Base-by-base conservation (phyloP, 169 alveolate genomes). In the Plasmodium gallinaceum region DNA sequence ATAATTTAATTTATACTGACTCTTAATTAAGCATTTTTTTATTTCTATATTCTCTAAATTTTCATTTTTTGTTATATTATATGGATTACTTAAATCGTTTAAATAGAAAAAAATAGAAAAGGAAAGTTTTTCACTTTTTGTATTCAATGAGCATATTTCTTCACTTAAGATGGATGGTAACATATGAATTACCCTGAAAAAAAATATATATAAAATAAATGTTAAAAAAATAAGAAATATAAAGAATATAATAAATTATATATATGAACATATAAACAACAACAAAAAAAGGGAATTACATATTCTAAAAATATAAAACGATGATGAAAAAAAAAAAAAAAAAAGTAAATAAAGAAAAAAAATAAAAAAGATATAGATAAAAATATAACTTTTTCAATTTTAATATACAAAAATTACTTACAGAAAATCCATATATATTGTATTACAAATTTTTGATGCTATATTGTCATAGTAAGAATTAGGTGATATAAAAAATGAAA, bases 381-480 rank as follows among this genome's bases (percentile, higher is more conserved):
- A 14, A 14, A 60, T 24, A 22, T 61, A 22, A 61, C 7, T 20
- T 68, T 24, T 52, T 68, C 54, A 51, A 18, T 22, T 68, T 43
- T 57, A 42, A 45, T 93, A 8, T 14, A 24, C 46, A 96, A 94
- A 65, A 95, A 94, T 70, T 96, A 96, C 66, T 95, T 80, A 83
- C 96, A 88, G 10, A 98, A 98, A 45, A 96, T 94, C 99, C 97
- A 97, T 16, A 98, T 92, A 95, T 16, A 93, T 92, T 0, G 98
- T 95, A 12, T 97, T 97, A 71, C 99, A 97, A 94, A 98, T 93
- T 83, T 95, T 96, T 24, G 98, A 95, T 0, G 99, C 99, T 74
- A 97, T 98, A 78, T 94, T 94, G 90, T 98, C 99, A 12, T 98
- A 96, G 46, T 95, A 96, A 9, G 98, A 94, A 51, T 97, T 98